Percentiles rank a stretch among this genome's conserved stretches.
These are phyloP conservation scores for Aureobasidium leucospermi DNA, from an alignment of 2,329 filamentous ascomycete genomes.

Conservation along the genomic window DNA sequence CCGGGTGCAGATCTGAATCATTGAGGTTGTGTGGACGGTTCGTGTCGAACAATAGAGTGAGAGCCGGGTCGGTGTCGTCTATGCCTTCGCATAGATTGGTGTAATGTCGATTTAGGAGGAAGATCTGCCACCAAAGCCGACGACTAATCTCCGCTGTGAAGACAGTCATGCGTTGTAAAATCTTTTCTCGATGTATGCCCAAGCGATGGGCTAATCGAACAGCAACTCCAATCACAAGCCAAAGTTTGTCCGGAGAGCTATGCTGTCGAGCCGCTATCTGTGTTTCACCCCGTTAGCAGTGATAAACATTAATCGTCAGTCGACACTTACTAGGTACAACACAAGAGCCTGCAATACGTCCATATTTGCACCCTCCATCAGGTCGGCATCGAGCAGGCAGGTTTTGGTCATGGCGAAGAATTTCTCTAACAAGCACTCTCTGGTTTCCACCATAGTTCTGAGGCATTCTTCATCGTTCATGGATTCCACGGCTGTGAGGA, in stretches of 20 bases:
- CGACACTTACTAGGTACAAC: slow-evolving; percentile 46
- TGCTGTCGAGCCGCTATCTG: not conserved
- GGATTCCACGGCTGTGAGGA: slow-evolving; percentile 47
- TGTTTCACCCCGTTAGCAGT: too few relatives aligned
- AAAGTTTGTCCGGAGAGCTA: slow-evolving; percentile 43
- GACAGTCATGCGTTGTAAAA: slow-evolving; percentile 41
- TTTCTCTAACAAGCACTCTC: slow-evolving; percentile 18
- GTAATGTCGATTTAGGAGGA: slow-evolving; percentile 45
- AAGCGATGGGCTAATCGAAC: slow-evolving; percentile 53
- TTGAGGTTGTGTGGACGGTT: slow-evolving; percentile 30
- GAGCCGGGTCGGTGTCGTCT: slow-evolving; percentile 15
- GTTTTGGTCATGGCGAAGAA: slow-evolving; percentile 28
- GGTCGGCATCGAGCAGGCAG: slow-evolving; percentile 57
- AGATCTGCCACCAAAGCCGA: slow-evolving; percentile 56
- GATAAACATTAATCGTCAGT: too few relatives aligned
- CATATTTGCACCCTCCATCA: slow-evolving; percentile 58
- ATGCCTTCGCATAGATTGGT: slow-evolving; percentile 23
- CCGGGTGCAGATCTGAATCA: slow-evolving; percentile 29
- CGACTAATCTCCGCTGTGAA: slow-evolving; percentile 54
- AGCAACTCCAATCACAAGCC: slow-evolving; percentile 56
- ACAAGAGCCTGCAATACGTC: slow-evolving; percentile 59
- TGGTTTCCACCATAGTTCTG: slow-evolving; percentile 41
- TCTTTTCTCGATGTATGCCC: slow-evolving; percentile 54
- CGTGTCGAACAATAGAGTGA: slow-evolving; percentile 22
- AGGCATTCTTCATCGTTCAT: slow-evolving; percentile 35